Evolutionary conservation across 352 stramenopile species (phyloP).

Genomic region (Elongisporangium prolatum): DNA sequence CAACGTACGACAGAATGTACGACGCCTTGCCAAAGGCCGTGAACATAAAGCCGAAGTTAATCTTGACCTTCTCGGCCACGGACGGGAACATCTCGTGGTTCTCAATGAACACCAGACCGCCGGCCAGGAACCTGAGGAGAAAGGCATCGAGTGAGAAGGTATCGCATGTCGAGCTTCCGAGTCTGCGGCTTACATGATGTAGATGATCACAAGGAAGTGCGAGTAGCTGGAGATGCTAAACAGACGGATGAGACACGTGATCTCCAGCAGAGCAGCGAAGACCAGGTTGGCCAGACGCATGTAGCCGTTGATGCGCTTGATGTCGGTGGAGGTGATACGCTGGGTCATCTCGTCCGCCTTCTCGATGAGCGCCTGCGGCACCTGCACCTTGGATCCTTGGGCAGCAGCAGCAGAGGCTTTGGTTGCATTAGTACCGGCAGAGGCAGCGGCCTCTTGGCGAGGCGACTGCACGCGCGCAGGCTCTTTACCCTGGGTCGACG

Average conservation of each 20-base stretch:
- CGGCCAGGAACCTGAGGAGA: conserved; percentile 43
- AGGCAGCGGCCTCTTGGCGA: neutral
- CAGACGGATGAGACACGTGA: conserved; percentile 78
- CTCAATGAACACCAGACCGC: conserved; percentile 72
- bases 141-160: neutral
- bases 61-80: conserved; percentile 71
- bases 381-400: conserved; percentile 29
- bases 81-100: conserved; percentile 83
- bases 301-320: conserved; percentile 83
- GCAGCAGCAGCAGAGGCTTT: conserved; percentile 6
- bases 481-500: conserved; percentile 3
- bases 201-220: conserved; percentile 81
- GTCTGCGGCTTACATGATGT: conserved; percentile 59
- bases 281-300: conserved; percentile 80
- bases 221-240: conserved; percentile 73
- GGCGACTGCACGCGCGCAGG: conserved; percentile 4
- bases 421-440: conserved; percentile 1
- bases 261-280: conserved; percentile 45
- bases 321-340: conserved; percentile 73
- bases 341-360: conserved; percentile 66
- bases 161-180: neutral
- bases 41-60: conserved; percentile 89
- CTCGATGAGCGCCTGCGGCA: conserved; percentile 63
- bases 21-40: conserved; percentile 73
- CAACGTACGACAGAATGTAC: conserved; percentile 76